Percentiles rank a stretch among this genome's conserved stretches.
These are phyloP conservation scores for Candida albicans DNA, from an alignment of 1,139 yeast species.

Conservation along the genomic window DNA sequence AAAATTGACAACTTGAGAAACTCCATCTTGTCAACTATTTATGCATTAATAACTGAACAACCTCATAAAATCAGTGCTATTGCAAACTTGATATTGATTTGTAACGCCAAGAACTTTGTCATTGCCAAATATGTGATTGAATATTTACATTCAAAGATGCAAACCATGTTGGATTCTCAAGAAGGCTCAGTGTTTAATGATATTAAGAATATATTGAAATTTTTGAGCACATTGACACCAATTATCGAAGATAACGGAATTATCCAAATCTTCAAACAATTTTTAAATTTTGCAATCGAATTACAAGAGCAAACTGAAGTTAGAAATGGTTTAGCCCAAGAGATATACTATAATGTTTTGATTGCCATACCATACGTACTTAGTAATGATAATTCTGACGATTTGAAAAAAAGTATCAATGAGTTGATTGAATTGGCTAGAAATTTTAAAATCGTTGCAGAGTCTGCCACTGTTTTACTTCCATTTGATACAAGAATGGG, in stretches of 20 bases:
- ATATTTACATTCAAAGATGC: slow-evolving; percentile 62
- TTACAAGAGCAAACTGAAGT: slow-evolving; percentile 43
- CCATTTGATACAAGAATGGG: slow-evolving; percentile 40
- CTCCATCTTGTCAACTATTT: slow-evolving; percentile 61
- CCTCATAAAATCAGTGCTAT: slow-evolving; percentile 83
- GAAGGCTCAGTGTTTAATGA: slow-evolving; percentile 55
- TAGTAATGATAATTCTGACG: slow-evolving; percentile 42
- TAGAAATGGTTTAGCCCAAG: slow-evolving; percentile 66
- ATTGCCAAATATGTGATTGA: slow-evolving; percentile 74
- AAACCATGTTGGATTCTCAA: slow-evolving; percentile 46
- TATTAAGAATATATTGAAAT: slow-evolving; percentile 68
- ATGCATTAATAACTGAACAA: slow-evolving; percentile 77
- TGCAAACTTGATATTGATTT: slow-evolving; percentile 66
- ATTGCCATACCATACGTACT: slow-evolving; percentile 70
- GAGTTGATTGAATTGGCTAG: slow-evolving; percentile 49
- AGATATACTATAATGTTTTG: slow-evolving; percentile 62
- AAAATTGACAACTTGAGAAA: slow-evolving; percentile 61
- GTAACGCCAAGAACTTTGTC: slow-evolving; percentile 63
- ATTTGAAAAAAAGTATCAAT: slow-evolving; percentile 36
- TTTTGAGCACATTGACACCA: slow-evolving; percentile 65
- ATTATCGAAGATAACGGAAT: slow-evolving; percentile 57
- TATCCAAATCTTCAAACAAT: slow-evolving; percentile 50
- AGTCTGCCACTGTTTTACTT: slow-evolving; percentile 28
- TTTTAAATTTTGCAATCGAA: slow-evolving; percentile 57
- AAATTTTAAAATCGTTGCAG: slow-evolving; percentile 29